phyloP scores from a whole-genome alignment of 1,139 yeast species.

The Maudiozyma humilis region DNA sequence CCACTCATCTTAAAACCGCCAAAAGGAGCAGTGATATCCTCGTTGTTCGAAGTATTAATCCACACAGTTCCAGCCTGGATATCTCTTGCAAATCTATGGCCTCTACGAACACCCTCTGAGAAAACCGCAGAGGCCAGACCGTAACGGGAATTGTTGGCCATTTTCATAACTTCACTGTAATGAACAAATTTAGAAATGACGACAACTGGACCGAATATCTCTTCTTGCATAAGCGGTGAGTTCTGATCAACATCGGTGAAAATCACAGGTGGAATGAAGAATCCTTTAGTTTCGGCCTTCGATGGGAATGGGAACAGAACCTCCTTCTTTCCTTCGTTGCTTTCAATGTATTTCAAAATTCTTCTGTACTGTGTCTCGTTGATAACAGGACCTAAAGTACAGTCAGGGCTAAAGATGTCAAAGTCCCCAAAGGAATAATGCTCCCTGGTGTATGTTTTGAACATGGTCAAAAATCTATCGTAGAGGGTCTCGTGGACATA shows the following conservation, averaged over 20 bases:
- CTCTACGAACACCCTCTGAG: constrained; percentile 53
- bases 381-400: constrained; percentile 73
- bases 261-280: constrained; percentile 59
- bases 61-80: constrained; percentile 79
- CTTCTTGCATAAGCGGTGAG: constrained; percentile 57
- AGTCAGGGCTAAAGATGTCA: constrained; percentile 43
- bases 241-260: constrained; percentile 53
- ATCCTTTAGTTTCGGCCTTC: constrained; percentile 40
- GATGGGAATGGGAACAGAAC: constrained; percentile 1
- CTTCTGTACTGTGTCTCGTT: constrained; percentile 53
- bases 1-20: constrained; percentile 82
- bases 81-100: constrained; percentile 54
- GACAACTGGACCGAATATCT: constrained; percentile 90
- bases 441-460: constrained; percentile 40
- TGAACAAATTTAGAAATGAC: constrained; percentile 62
- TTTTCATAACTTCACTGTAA: constrained; percentile 60
- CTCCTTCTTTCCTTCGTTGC: constrained; percentile 42
- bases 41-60: constrained; percentile 78
- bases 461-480: constrained; percentile 48
- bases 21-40: constrained; percentile 69
- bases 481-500: constrained; percentile 64
- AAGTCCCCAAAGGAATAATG: constrained; percentile 46
- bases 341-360: constrained; percentile 48
- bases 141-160: constrained; percentile 67
- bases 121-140: constrained; percentile 79